Evolutionary conservation across 176 grass and related monocot genomes (phyloP), one percentile per base, ranked within the genome.

Genomic region (Phragmites australis): DNA sequence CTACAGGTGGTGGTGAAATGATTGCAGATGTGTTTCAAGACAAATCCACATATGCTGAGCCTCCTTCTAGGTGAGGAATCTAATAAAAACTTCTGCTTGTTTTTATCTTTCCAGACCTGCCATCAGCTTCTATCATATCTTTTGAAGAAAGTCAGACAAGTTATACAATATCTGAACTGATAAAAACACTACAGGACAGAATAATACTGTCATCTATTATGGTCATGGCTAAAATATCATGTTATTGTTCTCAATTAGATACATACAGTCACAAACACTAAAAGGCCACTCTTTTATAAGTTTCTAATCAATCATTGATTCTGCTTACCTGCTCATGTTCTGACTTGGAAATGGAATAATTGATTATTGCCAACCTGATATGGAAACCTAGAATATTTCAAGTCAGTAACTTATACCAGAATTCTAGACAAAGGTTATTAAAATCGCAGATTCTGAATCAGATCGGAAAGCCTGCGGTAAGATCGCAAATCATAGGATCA

Each of bases 1-100:
- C 67, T 79, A 42, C 68, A 98, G 95, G 92, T 65, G 95, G 95
- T 25, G 95, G 95, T 68, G 95, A 94, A 92, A 98, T 94, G 95
- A 94, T 98, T 79, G 85, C 78, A 30, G 92, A 93, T 49, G 95
- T 98, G 41, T 87, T 98, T 75, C 49, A 86, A 66, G 95, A 94
- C 40, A 87, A 91, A 77, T 94, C 95, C 6, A 94, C 95, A 64
- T 98, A 94, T 67, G 92, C 95, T 16, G 92, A 98, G 70, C 95
- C 95, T 47, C 95, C 95, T 78, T 93, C 92, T 76, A 98, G 92
- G 95, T 98, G 50, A 84, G 40, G 42, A 83, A 84, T 61, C 57
- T 31, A 25, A 31, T 59, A 59, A 59, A 14, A 29, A 27, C 55
- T 60, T 57, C 50, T 61, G 0, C 15, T 51, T 58, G 6, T 51